These are phyloP conservation scores for Hypericum perforatum DNA, from an alignment of 345 rosid species.

Conservation along the genomic window DNA sequence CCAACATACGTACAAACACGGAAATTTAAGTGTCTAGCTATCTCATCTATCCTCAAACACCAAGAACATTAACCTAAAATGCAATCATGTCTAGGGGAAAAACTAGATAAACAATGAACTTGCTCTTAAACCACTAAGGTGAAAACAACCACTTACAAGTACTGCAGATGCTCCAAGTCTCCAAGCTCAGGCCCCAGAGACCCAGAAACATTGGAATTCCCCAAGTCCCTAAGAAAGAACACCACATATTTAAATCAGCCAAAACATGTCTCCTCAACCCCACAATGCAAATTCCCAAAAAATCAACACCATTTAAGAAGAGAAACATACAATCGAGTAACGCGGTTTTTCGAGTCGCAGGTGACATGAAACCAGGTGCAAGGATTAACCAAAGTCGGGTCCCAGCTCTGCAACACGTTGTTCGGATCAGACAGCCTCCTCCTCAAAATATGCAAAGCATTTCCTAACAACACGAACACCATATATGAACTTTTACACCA, in stretches of 20 bases:
- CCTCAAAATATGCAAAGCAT: conserved; percentile 68
- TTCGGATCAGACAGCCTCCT: conserved; percentile 28
- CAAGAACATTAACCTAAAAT: too few relatives aligned
- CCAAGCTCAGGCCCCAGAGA: conserved; percentile 59
- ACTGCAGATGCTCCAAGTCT: conserved; percentile 52
- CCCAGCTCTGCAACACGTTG: conserved; percentile 83
- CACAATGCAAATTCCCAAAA: not conserved
- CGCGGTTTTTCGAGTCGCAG: conserved; percentile 81
- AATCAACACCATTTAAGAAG: not conserved
- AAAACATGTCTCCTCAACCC: not conserved
- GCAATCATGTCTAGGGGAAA: too few relatives aligned
- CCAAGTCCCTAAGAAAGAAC: conserved; percentile 47
- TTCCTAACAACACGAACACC: conserved; percentile 25
- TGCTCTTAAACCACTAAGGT: not conserved
- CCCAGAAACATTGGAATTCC: conserved; percentile 60
- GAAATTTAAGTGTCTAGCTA: too few relatives aligned
- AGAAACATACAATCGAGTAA: conserved; percentile 65
- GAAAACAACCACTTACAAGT: conserved; percentile 41
- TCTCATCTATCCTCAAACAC: too few relatives aligned
- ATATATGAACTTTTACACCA: too few relatives aligned
- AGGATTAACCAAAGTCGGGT: conserved; percentile 83
- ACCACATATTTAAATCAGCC: not conserved
- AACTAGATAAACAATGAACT: not conserved
- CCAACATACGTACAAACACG: too few relatives aligned
- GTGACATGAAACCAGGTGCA: conserved; percentile 98